Evolutionary conservation across 2,329 filamentous ascomycete species (phyloP).

Genomic region (Pseudogymnoascus sp.): DNA sequence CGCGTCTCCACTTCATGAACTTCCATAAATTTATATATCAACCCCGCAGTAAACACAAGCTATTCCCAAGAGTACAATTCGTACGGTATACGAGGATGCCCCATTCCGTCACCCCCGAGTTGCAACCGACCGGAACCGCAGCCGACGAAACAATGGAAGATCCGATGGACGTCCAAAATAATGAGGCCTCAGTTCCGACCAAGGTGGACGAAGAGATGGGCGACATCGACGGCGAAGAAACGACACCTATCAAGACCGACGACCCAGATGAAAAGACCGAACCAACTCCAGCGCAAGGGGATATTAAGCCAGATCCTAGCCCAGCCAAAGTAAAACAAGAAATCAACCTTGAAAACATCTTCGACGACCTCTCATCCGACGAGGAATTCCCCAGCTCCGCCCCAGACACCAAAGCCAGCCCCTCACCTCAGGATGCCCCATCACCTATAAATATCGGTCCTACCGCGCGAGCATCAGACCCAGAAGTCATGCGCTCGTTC

Average conservation of each 20-base stretch:
- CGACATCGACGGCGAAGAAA: constrained; percentile 22
- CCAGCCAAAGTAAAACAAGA: constrained; percentile 31
- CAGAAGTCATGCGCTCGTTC: constrained; percentile 83
- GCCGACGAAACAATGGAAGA: background rate
- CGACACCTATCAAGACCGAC: constrained; percentile 15
- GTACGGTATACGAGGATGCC: background rate
- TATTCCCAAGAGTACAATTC: background rate
- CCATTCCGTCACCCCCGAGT: constrained; percentile 4
- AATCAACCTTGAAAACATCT: constrained; percentile 50
- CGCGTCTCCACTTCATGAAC: constrained; percentile 4
- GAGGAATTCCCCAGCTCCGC: constrained; percentile 50
- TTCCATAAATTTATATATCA: background rate
- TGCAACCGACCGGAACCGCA: constrained; percentile 3
- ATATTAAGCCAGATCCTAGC: background rate
- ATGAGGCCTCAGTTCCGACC: constrained; percentile 2
- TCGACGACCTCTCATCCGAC: constrained; percentile 50
- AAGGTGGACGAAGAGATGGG: constrained; percentile 36
- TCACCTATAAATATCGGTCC: constrained; percentile 32
- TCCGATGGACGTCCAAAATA: background rate
- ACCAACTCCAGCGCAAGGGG: background rate
- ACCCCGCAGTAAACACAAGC: constrained; percentile 5
- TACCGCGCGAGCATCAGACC: constrained; percentile 52
- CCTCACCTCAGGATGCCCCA: constrained; percentile 35
- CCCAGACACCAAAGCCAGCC: constrained; percentile 33
- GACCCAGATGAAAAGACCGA: background rate